Percentiles rank a stretch among this genome's conserved stretches.
Conservation (phyloP, 1,284 basidiomycete genomes). For the Grifola frondosa region DNA sequence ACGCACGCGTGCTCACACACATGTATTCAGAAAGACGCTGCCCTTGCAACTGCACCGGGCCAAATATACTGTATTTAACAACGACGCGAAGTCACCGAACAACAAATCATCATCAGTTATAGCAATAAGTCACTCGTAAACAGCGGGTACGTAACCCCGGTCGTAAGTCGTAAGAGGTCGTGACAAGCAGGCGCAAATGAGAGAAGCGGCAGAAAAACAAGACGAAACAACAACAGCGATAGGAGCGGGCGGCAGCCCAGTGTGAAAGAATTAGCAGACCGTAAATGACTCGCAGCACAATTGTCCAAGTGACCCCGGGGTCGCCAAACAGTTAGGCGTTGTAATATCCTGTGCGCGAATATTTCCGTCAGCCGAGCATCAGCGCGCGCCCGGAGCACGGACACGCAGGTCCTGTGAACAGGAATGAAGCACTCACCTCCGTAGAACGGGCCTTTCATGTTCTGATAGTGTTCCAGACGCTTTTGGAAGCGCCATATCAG, state of each 20-base stretch:
- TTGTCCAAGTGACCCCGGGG: constrained; percentile 15
- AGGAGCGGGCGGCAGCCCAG: constrained; percentile 9
- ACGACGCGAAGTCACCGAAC: neutral
- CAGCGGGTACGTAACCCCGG: constrained; percentile 16
- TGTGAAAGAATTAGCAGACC: constrained; percentile 13
- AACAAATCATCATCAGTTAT: constrained; percentile 17
- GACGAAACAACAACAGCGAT: constrained; percentile 14
- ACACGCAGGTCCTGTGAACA: constrained; percentile 12
- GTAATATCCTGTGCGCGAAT: constrained; percentile 31
- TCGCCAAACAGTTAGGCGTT: constrained; percentile 20
- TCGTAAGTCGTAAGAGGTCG: constrained; percentile 28
- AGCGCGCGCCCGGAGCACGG: constrained; percentile 8
- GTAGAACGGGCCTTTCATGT: constrained; percentile 61
- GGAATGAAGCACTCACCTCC: constrained; percentile 54
- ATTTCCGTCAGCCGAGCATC: constrained; percentile 18
- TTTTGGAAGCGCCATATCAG: constrained; percentile 71
- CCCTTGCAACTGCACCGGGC: no score
- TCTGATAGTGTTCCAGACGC: constrained; percentile 62
- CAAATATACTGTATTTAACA: neutral
- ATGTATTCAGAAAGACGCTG: constrained; percentile 5
- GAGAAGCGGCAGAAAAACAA: constrained; percentile 13
- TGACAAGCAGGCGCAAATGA: constrained; percentile 12
- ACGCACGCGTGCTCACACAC: neutral
- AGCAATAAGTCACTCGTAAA: constrained; percentile 28
- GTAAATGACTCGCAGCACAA: constrained; percentile 13